Evolutionary conservation across 73 alveolate genomes (phyloP).

Genomic region (Paraurostyla sp.): DNA sequence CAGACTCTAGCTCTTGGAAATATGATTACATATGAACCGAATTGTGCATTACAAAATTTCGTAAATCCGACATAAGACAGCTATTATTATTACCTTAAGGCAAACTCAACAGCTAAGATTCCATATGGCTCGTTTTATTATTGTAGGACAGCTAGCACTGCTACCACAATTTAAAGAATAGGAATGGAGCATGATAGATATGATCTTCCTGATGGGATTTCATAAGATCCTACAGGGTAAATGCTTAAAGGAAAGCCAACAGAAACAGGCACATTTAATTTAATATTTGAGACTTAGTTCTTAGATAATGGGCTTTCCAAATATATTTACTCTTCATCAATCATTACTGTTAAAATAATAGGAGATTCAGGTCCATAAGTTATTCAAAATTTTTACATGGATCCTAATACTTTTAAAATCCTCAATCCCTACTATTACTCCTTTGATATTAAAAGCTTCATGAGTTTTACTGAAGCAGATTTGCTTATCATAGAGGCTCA

Average conservation of each 20-base stretch:
- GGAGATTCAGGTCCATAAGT: neutral
- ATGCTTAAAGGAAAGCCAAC: slow-evolving; percentile 1
- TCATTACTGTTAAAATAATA: neutral
- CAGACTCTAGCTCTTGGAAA: neutral
- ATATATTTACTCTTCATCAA: neutral
- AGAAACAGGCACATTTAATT: neutral
- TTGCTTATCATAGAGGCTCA: no score
- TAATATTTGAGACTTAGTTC: neutral
- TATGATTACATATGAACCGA: no score
- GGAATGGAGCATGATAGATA: neutral
- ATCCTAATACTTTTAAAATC: neutral
- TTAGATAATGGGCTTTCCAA: neutral
- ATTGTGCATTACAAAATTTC: neutral
- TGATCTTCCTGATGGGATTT: neutral
- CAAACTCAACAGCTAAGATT: neutral
- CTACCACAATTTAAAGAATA: neutral
- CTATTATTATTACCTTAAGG: neutral
- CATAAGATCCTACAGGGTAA: neutral
- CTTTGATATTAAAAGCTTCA: neutral
- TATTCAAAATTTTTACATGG: neutral
- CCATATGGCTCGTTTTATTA: neutral
- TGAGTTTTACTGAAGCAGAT: neutral
- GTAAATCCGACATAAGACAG: neutral
- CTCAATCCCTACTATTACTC: neutral
- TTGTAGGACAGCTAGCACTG: neutral